Base-by-base conservation (phyloP, 306 rosid species). In the Morella rubra region DNA sequence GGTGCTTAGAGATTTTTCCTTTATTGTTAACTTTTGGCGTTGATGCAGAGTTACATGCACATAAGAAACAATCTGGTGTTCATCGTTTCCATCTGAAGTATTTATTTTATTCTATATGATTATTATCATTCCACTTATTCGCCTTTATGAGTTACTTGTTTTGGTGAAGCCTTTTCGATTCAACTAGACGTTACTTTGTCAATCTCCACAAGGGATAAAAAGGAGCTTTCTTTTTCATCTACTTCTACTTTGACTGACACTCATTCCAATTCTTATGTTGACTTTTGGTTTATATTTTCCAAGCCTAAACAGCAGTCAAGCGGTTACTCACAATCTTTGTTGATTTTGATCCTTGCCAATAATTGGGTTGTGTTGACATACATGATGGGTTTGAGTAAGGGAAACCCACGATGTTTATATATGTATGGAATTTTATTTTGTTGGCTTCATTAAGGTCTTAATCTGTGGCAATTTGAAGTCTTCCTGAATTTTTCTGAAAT, bases 61-160 rank as follows among this genome's bases (percentile, higher is more conserved):
- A 16, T 8, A 65, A 18, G 19, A 66, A 42, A 0, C 49, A 41
- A 37, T 66, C 12, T 66, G 71, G 71, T 66, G 32, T 44, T 18
- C 18, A 18, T 18, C 18, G 50, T 42, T 66, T 66, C 6, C 15
- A 42, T 42, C 50, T 42, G 7, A 8, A 41, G 32, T 27, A 9
- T 66, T 9, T 41, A 19, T 66, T 7, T 14, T 66, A 44, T 42
- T 42, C 12, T 9, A 19, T 66, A 15, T 64, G 22, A 37, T 64
- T 37, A 40, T 64, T 64, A 16, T 46, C 44, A 1, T 64, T 40
- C 9, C 46, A 64, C 40, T 37, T 64, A 14, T 64, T 37, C 40
- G 69, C 69, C 69, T 40, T n/a, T 41, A n/a, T 66, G 50, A 41
- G 41, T 65, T 65, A 65, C 71, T 65, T 65, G 49, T 65, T 41